Evolutionary conservation across 345 rosid genomes (phyloP), one percentile per base, ranked within the genome.

Genomic region (Noccaea bulbosa): DNA sequence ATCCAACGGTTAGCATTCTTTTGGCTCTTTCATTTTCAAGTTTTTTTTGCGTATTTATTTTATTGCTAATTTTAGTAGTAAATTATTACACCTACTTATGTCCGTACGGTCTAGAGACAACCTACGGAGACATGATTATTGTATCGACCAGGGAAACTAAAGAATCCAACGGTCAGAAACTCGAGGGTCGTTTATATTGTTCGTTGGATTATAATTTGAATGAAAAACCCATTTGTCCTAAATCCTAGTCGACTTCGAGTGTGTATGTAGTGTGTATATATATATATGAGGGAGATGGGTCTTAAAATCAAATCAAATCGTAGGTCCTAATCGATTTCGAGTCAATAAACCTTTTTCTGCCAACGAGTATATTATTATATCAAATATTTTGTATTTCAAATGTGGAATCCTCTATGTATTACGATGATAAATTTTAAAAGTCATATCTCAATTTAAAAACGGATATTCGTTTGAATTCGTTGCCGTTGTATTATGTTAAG

Each of bases 1-100:
- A 75, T 75, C 74, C 60, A 62, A 75, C 74, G 74, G 75, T 48
- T 69, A 62, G 59, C 79, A 69, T 55, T 61, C 9, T 69, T 69
- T 76, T 76, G 66, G 66, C 40, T 62, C 11, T 60, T 62, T 30
- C 48, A 38, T 41, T 47, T 58, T 17, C 33, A 58, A 41, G 37
- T 50, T 60, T 61, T 27, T 10, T 61, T 27, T 10, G 22, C 11
- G 20, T 60, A 5, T 12, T 56, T 52, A 22, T 52, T 68, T 49
- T 49, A 56, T 60, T 41, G 50, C 58, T 62, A 12, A 39, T 0
- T 69, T 62, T 47, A 32, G 65, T 47, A 20, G 67, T 63, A 47
- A 55, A 63, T 62, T 62, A 63, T 75, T 69, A 69, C 11, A 16
- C 16, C 53, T 62, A 62, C 65, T 47, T 47, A 12, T 32, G 32